These are phyloP conservation scores for Galeopsis tetrahit DNA, from an alignment of 257 asterid genomes.

Conservation along the genomic window DNA sequence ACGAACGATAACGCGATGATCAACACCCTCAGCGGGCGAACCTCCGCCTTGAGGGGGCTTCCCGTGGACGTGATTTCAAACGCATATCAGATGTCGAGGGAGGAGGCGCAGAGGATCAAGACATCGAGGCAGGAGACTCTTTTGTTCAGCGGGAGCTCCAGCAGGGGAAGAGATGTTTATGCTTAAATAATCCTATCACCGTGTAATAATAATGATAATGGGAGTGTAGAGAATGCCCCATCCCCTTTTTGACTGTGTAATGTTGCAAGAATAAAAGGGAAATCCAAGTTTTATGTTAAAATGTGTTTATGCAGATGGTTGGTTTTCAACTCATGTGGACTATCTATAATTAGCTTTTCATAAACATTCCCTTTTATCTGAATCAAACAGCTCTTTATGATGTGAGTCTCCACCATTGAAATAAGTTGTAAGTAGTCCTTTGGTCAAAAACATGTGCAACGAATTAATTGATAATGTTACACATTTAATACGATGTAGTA, in stretches of 20 bases:
- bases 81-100: conserved; percentile 50
- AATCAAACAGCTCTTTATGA: too few species aligned
- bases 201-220: background rate
- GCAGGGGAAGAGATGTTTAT: conserved; percentile 26
- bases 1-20: conserved; percentile 73
- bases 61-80: conserved; percentile 59
- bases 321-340: too few species aligned
- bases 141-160: conserved; percentile 42
- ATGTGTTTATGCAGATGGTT: too few species aligned
- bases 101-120: conserved; percentile 67
- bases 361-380: too few species aligned
- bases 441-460: too few species aligned
- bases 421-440: too few species aligned
- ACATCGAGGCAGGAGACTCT: conserved; percentile 54
- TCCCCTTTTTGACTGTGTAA: too few species aligned
- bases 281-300: background rate
- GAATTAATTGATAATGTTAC: too few species aligned
- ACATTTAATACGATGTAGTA: too few species aligned
- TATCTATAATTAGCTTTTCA: too few species aligned
- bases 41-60: conserved; percentile 64
- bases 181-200: conserved; percentile 21
- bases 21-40: conserved; percentile 67
- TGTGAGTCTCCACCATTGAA: too few species aligned
- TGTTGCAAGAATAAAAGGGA: too few species aligned
- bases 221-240: background rate